phyloP scores from a whole-genome alignment of 1,284 basidiomycete species.

The Farysia itapuensis region DNA sequence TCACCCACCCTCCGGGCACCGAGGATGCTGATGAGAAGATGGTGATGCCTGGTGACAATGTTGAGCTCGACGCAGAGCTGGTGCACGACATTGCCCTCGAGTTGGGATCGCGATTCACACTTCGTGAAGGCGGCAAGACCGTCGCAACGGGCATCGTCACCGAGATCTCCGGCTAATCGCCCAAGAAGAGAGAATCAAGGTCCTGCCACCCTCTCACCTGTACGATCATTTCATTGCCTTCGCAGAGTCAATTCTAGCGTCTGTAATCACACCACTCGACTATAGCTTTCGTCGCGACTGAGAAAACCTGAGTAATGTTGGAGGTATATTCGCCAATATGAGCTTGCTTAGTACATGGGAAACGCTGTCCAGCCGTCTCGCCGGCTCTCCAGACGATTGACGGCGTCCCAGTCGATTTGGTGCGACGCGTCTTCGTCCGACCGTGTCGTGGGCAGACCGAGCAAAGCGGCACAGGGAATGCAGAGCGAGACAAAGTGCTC shows the following conservation, averaged over 20 bases:
- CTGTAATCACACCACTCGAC: too few species aligned
- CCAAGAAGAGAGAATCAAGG: constrained; percentile 25
- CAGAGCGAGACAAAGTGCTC: constrained; percentile 27
- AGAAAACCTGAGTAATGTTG: too few species aligned
- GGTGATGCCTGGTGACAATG: constrained; percentile 98
- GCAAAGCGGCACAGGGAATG: constrained; percentile 16
- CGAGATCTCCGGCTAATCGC: constrained; percentile 43
- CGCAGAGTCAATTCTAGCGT: too few species aligned
- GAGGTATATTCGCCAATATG: too few species aligned
- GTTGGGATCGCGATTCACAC: constrained; percentile 90
- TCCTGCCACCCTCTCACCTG: constrained; percentile 9
- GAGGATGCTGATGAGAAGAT: constrained; percentile 63
- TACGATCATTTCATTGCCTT: constrained; percentile 1
- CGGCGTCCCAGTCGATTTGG: constrained; percentile 6
- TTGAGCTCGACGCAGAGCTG: constrained; percentile 86
- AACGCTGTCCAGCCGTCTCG: constrained; percentile 24
- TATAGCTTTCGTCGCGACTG: too few species aligned
- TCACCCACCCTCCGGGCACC: constrained; percentile 82
- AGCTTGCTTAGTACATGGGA: constrained; percentile 21
- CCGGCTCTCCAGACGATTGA: constrained; percentile 1
- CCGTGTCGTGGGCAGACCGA: constrained; percentile 11
- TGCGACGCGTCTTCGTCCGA: background rate
- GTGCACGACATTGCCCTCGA: constrained; percentile 89
- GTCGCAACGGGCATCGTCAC: constrained; percentile 59
- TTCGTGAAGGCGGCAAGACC: constrained; percentile 95